phyloP scores from a whole-genome alignment of 108 stramenopile species.

The Aurantiochytrium sp. region DNA sequence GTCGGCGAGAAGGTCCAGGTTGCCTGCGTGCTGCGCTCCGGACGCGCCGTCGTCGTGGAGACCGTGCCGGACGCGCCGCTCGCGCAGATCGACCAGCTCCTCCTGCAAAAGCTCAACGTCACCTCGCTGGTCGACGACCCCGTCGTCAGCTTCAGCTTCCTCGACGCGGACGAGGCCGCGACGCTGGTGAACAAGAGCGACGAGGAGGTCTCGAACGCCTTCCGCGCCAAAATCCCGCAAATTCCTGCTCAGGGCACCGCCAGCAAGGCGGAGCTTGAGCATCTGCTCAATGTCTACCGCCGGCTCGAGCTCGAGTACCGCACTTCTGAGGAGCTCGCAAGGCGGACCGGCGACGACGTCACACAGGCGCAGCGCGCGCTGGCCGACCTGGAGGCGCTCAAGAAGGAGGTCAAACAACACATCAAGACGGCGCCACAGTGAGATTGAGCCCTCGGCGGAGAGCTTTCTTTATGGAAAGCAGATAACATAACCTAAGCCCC shows the following conservation, averaged over 20 bases:
- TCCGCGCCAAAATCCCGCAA: neutral
- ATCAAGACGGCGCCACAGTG: neutral
- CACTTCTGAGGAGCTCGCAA: neutral
- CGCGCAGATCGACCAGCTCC: neutral
- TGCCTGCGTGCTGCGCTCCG: neutral
- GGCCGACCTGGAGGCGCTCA: neutral
- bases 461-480: too few relatives aligned
- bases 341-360: neutral
- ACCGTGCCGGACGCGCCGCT: neutral
- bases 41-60: neutral
- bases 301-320: neutral
- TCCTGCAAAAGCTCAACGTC: neutral
- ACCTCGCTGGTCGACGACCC: neutral
- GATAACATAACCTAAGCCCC: too few relatives aligned
- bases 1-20: constrained; percentile 24
- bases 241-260: neutral
- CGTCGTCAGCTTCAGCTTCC: neutral
- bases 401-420: constrained; percentile 5
- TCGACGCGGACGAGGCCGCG: neutral
- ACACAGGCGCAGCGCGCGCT: neutral
- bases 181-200: neutral
- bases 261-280: neutral
- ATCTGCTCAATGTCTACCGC: neutral
- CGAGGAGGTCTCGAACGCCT: neutral
- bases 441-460: neutral